A percentile compares a stretch with the other conserved stretches of the same genome.
Conservation (phyloP, 1,284 basidiomycete genomes). For the Puccinia polysora region DNA sequence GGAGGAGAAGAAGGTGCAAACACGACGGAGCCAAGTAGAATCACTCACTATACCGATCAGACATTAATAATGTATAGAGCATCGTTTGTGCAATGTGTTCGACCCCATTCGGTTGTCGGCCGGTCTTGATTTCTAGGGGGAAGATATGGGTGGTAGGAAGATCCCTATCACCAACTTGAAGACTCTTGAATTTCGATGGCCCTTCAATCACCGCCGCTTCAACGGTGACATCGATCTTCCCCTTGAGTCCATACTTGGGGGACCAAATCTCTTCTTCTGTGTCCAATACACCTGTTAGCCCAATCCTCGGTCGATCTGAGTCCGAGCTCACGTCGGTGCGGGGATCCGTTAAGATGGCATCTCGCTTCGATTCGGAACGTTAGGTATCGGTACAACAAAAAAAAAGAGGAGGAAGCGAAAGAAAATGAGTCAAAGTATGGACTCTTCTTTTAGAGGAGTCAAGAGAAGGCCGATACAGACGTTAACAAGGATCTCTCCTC, state of each 20-base stretch:
- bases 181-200: conserved; percentile 47
- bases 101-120: conserved; percentile 68
- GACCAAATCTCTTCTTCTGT: conserved; percentile 98
- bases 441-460: not conserved
- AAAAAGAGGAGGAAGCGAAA: conserved; percentile 30
- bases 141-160: conserved; percentile 49
- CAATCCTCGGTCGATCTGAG: conserved; percentile 59
- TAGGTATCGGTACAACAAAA: too few species aligned
- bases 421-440: conserved; percentile 13
- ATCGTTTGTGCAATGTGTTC: conserved; percentile 97
- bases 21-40: not conserved
- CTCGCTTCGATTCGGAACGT: conserved; percentile 47
- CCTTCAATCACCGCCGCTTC: conserved; percentile 62
- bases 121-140: conserved; percentile 96
- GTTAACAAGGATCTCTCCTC: conserved; percentile 10
- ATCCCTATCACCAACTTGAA: not conserved
- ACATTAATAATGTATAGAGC: conserved; percentile 86
- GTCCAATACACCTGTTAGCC: conserved; percentile 65
- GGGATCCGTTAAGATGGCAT: conserved; percentile 65
- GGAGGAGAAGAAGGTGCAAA: not conserved
- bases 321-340: conserved; percentile 55
- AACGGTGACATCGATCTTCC: conserved; percentile 88
- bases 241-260: conserved; percentile 88
- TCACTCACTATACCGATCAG: conserved; percentile 70
- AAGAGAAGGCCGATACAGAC: not conserved